Evolutionary conservation across 495 filamentous ascomycete genomes (phyloP).

Genomic region (Aspergillus indologenus): DNA sequence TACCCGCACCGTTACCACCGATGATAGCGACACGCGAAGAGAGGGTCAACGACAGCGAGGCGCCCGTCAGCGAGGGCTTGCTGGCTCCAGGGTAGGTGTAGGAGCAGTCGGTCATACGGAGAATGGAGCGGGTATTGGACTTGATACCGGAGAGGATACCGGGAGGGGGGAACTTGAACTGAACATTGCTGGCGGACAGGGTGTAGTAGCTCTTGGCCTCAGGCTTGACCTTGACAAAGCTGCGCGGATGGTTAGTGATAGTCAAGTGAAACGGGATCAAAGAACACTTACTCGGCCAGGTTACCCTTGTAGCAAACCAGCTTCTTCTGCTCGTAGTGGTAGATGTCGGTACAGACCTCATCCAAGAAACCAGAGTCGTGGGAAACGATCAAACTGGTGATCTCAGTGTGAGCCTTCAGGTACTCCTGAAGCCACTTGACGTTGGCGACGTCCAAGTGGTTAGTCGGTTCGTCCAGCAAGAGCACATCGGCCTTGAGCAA

Average conservation of each 20-base stretch:
- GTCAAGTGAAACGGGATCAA: not conserved
- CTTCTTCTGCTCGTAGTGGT: slow-evolving; percentile 99
- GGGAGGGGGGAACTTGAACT: slow-evolving; percentile 97
- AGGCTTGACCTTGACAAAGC: slow-evolving; percentile 87
- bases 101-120: slow-evolving; percentile 87
- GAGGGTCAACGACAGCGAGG: slow-evolving; percentile 79
- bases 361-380: slow-evolving; percentile 99
- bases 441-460: slow-evolving; percentile 95
- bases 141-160: slow-evolving; percentile 95
- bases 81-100: slow-evolving; percentile 85
- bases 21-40: slow-evolving; percentile 95
- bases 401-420: slow-evolving; percentile 91
- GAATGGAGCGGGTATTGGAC: slow-evolving; percentile 86
- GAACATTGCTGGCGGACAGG: slow-evolving; percentile 79
- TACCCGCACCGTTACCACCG: slow-evolving; percentile 95
- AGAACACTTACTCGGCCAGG: slow-evolving; percentile 58
- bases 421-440: slow-evolving; percentile 95
- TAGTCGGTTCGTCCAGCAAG: slow-evolving; percentile 96
- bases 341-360: slow-evolving; percentile 96
- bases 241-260: slow-evolving; percentile 19
- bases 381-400: slow-evolving; percentile 94
- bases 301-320: slow-evolving; percentile 93
- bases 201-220: slow-evolving; percentile 99
- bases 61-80: slow-evolving; percentile 84
- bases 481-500: slow-evolving; percentile 92